Base-by-base conservation (phyloP, 1,284 basidiomycete species). In the Gomphus bonarii region DNA sequence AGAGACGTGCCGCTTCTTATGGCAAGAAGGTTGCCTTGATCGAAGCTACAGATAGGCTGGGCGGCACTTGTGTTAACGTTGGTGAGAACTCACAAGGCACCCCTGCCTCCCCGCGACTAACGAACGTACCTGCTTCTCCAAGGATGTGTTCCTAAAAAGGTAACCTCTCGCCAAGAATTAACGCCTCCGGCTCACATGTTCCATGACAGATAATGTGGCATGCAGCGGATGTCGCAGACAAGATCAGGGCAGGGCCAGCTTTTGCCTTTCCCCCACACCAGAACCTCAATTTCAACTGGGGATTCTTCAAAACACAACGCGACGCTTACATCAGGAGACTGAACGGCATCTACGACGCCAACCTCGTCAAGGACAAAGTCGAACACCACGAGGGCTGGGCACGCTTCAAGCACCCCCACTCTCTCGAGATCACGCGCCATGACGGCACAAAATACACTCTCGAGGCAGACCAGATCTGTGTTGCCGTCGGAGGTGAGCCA, bases 1-100 rank as follows among this genome's bases (percentile, higher is more conserved):
- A 91, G 91, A 80, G 93, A 61, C 82, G 97, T 58, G 95, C 95
- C 12, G 89, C 88, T n/a, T 78, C 78, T 22, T 95, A 98, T 70
- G 95, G 95, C 54, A 91, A 89, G 68, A 97, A 95, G 70, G 92
- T 93, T 51, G 93, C 91, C 11, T 75, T 98, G 25, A 84, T 97
- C 35, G 95, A 99, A 70, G 78, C 77, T 51, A 81, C 82, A 8
- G 80, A 82, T 20, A 70, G 79, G 42, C 80, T 95, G 5, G 97
- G 97, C 42, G 97, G 97, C 47, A 99, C 97, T 38, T 99, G 97
- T 68, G 95, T 99, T 61, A 98, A 90, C 66, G 88, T 95, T 59
- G 92, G 91, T 85, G 63, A 63, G 87, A 78, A 10, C 30, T 33
- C 40, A 33, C 40, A 20, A 47, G 36, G 54, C 42, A 47, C 35